Conservation (phyloP, 495 filamentous ascomycete genomes). For the Xylaria curta region DNA sequence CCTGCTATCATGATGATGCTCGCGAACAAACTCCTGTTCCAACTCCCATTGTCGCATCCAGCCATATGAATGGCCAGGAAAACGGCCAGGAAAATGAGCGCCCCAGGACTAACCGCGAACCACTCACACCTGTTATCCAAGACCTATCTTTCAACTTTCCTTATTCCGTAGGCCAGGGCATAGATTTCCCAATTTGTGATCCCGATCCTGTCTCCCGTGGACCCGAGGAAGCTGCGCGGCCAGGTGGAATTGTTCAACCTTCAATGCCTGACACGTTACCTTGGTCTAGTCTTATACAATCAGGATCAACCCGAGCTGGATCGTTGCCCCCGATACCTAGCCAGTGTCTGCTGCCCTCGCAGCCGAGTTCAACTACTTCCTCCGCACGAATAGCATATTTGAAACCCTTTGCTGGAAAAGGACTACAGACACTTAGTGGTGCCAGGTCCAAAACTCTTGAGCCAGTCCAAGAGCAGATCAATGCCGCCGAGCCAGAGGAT, state of each 20-base stretch:
- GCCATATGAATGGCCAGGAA: conserved; percentile 48
- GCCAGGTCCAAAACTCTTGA: conserved; percentile 40
- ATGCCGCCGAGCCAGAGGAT: conserved; percentile 35
- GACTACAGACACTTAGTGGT: conserved; percentile 54
- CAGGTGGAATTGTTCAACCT: conserved; percentile 31
- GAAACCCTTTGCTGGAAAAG: conserved; percentile 56
- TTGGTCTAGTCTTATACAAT: conserved; percentile 53
- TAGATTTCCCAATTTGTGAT: conserved; percentile 44
- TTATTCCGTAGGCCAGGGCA: conserved; percentile 36
- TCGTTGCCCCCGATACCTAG: conserved; percentile 57
- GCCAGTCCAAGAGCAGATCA: conserved; percentile 36
- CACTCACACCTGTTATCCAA: conserved; percentile 51
- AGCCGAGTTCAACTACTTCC: conserved; percentile 53
- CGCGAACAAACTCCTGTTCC: conserved; percentile 38
- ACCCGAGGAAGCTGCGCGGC: conserved; percentile 33
- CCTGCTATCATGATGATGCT: conserved; percentile 68
- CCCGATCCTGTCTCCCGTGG: conserved; percentile 36
- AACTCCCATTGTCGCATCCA: conserved; percentile 26
- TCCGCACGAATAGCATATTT: conserved; percentile 53
- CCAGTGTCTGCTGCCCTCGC: conserved; percentile 56
- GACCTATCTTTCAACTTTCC: conserved; percentile 46
- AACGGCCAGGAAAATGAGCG: conserved; percentile 55
- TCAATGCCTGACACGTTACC: conserved; percentile 59
- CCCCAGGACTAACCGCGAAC: conserved; percentile 47
- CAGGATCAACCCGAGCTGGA: conserved; percentile 39